Evolutionary conservation across 1,139 yeast species (phyloP), one percentile per base, ranked within the genome.

Genomic region (Kodamaea suecica): DNA sequence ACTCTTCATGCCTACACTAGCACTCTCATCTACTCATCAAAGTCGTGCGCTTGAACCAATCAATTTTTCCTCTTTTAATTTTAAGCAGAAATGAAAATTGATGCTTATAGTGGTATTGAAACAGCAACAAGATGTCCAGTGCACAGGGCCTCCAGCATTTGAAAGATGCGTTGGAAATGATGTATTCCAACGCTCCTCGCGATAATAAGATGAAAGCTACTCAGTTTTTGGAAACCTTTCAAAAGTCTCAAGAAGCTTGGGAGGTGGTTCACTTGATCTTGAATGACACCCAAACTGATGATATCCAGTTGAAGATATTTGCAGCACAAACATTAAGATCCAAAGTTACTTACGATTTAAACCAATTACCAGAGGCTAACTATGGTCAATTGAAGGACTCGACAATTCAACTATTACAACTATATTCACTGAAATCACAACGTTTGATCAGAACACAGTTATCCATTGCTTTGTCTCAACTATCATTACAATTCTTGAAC

Each of bases 281-380:
- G 29, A 47, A 48, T 31, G 51, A 52, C 28, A 40, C 69, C 9
- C 21, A 19, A 19, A 4, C 28, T 12, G 41, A 73, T 17, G 84
- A 82, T 47, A 61, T 84, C 30, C 47, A 45, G 27, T 34, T 36
- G 25, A 80, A 79, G 51, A 66, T 92, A 48, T 92, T 94, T 64
- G 84, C 94, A 7, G 84, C 97, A 1, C 98, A 94, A 57, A 90
- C 97, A 0, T 63, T 94, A 43, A 69, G 96, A 44, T 81, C 90
- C 27, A 88, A 88, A 52, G 64, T 87, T 33, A 83, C 86, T 10
- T 90, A 85, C 56, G 97, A 92, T 61, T 67, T 90, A 45, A 69
- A 72, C 41, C 98, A 92, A 57, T 63, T 87, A 3, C 86, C 87
- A 0, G 63, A 57, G 21, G 70, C 69, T 5, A 64, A 77, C 23